phyloP scores from a whole-genome alignment of 2,329 filamentous ascomycete genomes.

The Colletotrichum brevisporum region DNA sequence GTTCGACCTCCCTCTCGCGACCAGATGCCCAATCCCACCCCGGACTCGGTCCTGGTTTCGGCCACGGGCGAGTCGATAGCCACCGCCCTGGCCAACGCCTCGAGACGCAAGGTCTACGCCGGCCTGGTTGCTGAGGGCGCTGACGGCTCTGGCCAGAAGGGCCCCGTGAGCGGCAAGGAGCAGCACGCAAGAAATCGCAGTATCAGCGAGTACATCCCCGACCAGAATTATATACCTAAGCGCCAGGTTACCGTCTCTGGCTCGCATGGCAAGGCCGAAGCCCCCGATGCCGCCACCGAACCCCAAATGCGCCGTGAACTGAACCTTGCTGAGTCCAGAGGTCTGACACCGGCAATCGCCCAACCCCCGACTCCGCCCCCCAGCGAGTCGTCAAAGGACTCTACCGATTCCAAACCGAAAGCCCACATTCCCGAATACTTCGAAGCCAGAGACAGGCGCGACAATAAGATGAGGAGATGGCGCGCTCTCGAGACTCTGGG shows the following conservation, averaged over 20 bases:
- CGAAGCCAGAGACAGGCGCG: slow-evolving; percentile 75
- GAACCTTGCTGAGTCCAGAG: slow-evolving; percentile 83
- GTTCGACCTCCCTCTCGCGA: slow-evolving; percentile 65
- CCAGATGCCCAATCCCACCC: slow-evolving; percentile 51
- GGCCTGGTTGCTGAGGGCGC: slow-evolving; percentile 55
- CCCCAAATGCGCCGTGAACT: slow-evolving; percentile 79
- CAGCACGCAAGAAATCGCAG: slow-evolving; percentile 77
- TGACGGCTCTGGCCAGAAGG: slow-evolving; percentile 45
- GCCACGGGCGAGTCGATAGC: slow-evolving; percentile 67
- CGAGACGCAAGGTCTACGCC: slow-evolving; percentile 71
- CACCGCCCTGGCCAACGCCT: slow-evolving; percentile 64
- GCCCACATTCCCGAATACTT: slow-evolving; percentile 73
- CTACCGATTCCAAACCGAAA: slow-evolving; percentile 57
- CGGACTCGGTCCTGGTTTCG: slow-evolving; percentile 64
- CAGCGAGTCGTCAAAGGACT: slow-evolving; percentile 75
- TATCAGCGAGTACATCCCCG: slow-evolving; percentile 88
- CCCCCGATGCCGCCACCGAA: slow-evolving; percentile 55
- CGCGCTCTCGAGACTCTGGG: slow-evolving; percentile 85
- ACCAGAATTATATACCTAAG: slow-evolving; percentile 76
- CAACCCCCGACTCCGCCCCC: slow-evolving; percentile 85
- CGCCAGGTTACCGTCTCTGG: slow-evolving; percentile 82
- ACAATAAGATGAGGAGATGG: slow-evolving; percentile 82
- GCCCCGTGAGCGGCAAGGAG: slow-evolving; percentile 35
- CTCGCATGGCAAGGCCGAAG: slow-evolving; percentile 62
- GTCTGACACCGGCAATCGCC: slow-evolving; percentile 72